Evolutionary conservation across 2,329 filamentous ascomycete species (phyloP), one percentile per base, ranked within the genome.

Genomic region (Stachybotrys echinatus): DNA sequence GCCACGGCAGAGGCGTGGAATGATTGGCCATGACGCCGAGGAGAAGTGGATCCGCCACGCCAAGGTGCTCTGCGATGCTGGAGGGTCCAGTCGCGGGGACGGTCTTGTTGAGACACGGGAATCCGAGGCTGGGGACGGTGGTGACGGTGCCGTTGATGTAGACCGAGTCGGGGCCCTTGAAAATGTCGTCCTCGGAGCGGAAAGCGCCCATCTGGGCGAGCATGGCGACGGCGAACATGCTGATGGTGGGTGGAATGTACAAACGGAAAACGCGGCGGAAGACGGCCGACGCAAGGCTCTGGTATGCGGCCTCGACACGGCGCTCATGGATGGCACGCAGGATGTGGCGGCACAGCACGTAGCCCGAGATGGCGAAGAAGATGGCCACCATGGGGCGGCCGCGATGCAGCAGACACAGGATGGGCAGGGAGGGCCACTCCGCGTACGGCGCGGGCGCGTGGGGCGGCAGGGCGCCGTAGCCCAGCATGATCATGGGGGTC

Each of bases 361-460:
- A 72, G n/a, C 69, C 69, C 0, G 69, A 72, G 23, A 72, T 71
- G 55, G 67, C 69, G 46, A 73, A 73, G 60, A 73, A 73, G 38
- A 73, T 69, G 48, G 69, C 66, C 5, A 72, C 69, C 69, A 72
- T 72, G 12, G 69, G 63, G 5, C 67, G 63, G 4, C 70, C 70
- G 38, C 68, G 65, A 48, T 71, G 66, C 52, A 71, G 45, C 3
- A 72, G 63, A 44, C 68, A 71, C 23, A 72, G 43, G 49, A 72
- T 71, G n/a, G 70, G 70, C 44, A 72, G 49, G 6, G 65, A 64
- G 4, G 58, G 53, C 61, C 59, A 65, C 17, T 57, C 57, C 38
- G 50, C 56, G 55, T 68, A 64, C 0, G 67, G 65, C 53, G 68
- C 66, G 2, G 66, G 62, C 2, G 68, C 58, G 22, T 61, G 58